Base-by-base conservation (phyloP, 1,284 basidiomycete species). In the Trichosporon faecale region DNA sequence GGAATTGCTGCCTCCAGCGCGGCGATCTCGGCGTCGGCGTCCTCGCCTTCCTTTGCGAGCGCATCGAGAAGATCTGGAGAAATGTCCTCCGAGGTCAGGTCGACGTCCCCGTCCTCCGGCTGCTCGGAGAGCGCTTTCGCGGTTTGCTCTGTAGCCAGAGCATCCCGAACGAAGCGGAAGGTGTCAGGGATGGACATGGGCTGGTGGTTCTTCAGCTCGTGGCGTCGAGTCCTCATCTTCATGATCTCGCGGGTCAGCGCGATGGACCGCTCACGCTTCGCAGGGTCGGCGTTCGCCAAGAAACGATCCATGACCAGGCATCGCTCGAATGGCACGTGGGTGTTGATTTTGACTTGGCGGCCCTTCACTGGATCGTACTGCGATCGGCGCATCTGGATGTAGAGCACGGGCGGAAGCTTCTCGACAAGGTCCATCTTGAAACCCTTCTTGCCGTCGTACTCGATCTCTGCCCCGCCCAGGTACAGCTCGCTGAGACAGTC, bases 331-430 rank as follows among this genome's bases (percentile, higher is more conserved):
- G 91, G 91, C 74, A 99, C 89, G 79, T 95, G 96, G 0, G 94
- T 94, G 79, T 99, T 96, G 11, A 92, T 95, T 83, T 99, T 99
- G 85, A 92, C 95, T 18, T 95, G 90, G 73, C 94, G 90, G 69
- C 73, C 72, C 12, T 76, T 78, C 1, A 72, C 68, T 11, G 72
- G 88, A 80, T 99, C 95, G 85, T 96, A 99, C 88, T 98, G 96
- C 0, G 95, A 97, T 71, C 96, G 88, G 92, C 96, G 92, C 37
- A 99, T 87, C 81, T 98, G 96, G 65, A 99, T 93, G 80, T 99
- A 97, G 35, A 99, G 84, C 69, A 98, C 83, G 0, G 94, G 93
- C 0, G 96, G 96, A 25, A 95, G 86, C 70, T 94, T 89, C 7
- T 96, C 88, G 44, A 98, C 86, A 12, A 91, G 88, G 52, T 97